Evolutionary conservation across 306 rosid genomes (phyloP).

Genomic region (Canavalia gladiata): DNA sequence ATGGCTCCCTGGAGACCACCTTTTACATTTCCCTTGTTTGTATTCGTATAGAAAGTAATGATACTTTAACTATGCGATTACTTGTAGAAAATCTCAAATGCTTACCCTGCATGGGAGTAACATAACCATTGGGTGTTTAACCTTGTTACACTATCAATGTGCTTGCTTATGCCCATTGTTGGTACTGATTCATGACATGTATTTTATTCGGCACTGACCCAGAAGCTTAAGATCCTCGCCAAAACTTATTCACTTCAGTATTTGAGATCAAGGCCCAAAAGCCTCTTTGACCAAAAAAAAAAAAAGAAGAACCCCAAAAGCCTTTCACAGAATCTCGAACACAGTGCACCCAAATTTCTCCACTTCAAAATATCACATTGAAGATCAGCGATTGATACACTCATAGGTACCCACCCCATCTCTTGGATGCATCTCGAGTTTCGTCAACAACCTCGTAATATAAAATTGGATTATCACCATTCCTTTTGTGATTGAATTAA

Average conservation of each 20-base stretch:
- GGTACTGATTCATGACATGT: background rate
- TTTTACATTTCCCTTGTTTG: background rate
- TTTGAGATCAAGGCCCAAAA: no score
- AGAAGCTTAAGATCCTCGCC: no score
- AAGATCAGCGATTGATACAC: no score
- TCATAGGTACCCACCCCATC: no score
- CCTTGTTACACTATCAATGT: background rate
- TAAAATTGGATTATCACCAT: no score
- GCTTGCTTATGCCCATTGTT: background rate
- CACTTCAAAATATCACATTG: background rate
- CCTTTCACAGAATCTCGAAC: constrained; percentile 14
- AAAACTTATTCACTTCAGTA: no score
- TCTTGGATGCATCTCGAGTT: no score
- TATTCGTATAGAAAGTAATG: background rate
- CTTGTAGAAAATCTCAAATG: background rate
- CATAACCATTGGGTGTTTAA: background rate
- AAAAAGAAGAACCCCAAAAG: background rate
- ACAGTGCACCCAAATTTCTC: background rate
- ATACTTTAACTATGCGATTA: background rate
- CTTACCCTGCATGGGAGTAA: background rate
- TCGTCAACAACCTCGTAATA: no score
- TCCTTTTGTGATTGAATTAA: no score
- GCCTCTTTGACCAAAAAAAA: no score
- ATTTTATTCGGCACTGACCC: no score
- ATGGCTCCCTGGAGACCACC: background rate